These are phyloP conservation scores for Ambrosia artemisiifolia DNA, from an alignment of 129 eudicot genomes.

Conservation along the genomic window DNA sequence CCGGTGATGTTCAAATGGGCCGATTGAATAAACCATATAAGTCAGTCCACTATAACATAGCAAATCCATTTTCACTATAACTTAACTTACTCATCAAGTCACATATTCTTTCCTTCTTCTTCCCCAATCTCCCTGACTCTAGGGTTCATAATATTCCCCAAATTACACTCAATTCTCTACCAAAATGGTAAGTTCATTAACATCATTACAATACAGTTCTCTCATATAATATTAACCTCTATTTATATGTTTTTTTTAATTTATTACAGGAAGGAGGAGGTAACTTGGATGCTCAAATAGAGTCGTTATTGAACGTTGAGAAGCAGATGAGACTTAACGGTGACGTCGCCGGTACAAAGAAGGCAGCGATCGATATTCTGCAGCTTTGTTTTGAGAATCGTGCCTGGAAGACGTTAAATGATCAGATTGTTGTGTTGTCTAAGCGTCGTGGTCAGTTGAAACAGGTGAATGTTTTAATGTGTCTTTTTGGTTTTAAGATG, in stretches of 20 bases:
- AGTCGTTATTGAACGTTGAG: slow-evolving; percentile 69
- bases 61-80: neutral
- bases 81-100: slow-evolving; percentile 17
- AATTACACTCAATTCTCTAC: neutral
- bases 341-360: slow-evolving; percentile 64
- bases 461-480: slow-evolving; percentile 40
- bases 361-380: slow-evolving; percentile 72
- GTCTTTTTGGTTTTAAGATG: neutral
- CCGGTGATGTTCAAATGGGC: neutral
- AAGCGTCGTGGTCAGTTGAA: slow-evolving; percentile 91
- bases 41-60: neutral
- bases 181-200: slow-evolving; percentile 33
- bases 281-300: slow-evolving; percentile 68
- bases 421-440: slow-evolving; percentile 79
- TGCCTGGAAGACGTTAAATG: slow-evolving; percentile 85
- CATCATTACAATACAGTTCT: too few relatives aligned
- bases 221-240: too few relatives aligned
- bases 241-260: neutral
- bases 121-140: slow-evolving; percentile 22
- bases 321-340: slow-evolving; percentile 83
- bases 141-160: slow-evolving; percentile 39
- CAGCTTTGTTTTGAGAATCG: slow-evolving; percentile 69
- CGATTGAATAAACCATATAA: neutral
- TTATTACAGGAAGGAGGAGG: slow-evolving; percentile 49
- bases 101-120: slow-evolving; percentile 19